Base-by-base conservation (phyloP, 257 asterid species). In the Przewalskia tangutica region DNA sequence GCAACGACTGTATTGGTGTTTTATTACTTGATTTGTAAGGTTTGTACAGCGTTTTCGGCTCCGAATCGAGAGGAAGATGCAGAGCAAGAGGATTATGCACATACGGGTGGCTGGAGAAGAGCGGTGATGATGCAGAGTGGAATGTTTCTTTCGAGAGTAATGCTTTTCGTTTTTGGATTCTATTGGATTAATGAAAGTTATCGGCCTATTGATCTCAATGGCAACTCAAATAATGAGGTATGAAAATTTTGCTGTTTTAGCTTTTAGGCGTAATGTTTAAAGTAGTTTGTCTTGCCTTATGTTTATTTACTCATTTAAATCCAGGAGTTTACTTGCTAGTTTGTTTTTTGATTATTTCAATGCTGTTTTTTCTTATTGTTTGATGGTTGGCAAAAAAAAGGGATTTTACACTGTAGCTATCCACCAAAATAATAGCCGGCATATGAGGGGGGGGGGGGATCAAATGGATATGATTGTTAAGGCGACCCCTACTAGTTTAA, bases 21-120 rank as follows among this genome's bases (percentile, higher is more conserved):
- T 59, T 95, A 94, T 78, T 94, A 95, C 88, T 82, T 89, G 82
- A 91, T 93, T 86, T 95, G 99, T 83, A 85, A 91, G 85, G 77
- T 94, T 77, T 94, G 97, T 77, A 95, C 99, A 60, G 94, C 91
- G 56, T 89, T 90, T 82, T 84, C 76, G 32, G 82, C 87, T 7
- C 97, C 99, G 9, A 89, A 90, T 79, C 81, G 86, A 83, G 97
- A 92, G 73, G 71, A 84, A 18, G 81, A 77, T 88, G 98, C 84
- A 8, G 97, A 88, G 88, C 99, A 94, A 87, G 98, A 95, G 91
- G 98, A 93, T 89, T 95, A 87, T 65, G 98, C 97, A 4, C 98
- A 95, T 81, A 81, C 91, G 90, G 95, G 92, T 18, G 97, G 98
- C 46, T 95, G 97, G 97, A 84, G 97, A 84, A 88, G 99, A 88